phyloP scores from a whole-genome alignment of 2,329 filamentous ascomycete species.

The Fusarium sp. region DNA sequence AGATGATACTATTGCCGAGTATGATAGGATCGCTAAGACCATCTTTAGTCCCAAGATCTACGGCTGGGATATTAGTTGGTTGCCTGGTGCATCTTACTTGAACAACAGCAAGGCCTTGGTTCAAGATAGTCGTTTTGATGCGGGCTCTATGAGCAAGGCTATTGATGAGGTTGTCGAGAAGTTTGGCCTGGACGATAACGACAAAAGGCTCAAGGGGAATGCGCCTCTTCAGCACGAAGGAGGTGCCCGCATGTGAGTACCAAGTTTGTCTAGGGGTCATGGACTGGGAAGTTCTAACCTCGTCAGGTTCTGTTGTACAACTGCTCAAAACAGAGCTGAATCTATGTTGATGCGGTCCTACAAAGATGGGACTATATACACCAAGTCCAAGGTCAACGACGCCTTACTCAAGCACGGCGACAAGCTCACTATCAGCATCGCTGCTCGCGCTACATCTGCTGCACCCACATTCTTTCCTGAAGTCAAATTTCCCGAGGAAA shows the following conservation, averaged over 20 bases:
- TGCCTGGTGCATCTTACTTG: constrained; percentile 9
- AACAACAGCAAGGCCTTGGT: constrained; percentile 35
- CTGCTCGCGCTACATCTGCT: constrained; percentile 34
- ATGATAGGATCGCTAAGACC: constrained; percentile 30
- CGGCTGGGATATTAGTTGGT: constrained; percentile 25
- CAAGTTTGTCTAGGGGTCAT: fast-evolving
- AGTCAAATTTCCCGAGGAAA: constrained; percentile 17
- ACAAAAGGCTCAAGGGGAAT: constrained; percentile 31
- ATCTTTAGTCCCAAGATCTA: constrained; percentile 37
- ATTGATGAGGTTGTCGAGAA: constrained; percentile 28
- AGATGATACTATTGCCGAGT: constrained; percentile 28
- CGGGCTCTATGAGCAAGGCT: constrained; percentile 15
- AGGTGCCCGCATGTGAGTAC: constrained; percentile 22
- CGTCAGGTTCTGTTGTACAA: constrained; percentile 16
- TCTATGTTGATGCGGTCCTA: constrained; percentile 32
- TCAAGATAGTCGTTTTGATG: constrained; percentile 34
- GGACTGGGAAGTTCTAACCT: background rate
- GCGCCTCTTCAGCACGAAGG: constrained; percentile 26
- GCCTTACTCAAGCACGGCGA: constrained; percentile 8
- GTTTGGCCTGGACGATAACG: constrained; percentile 33
- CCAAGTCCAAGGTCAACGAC: constrained; percentile 32
- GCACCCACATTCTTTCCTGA: constrained; percentile 38
- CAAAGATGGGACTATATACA: constrained; percentile 14
- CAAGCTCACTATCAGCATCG: constrained; percentile 39
- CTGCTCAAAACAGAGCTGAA: constrained; percentile 36